These are phyloP conservation scores for Trypanosoma brucei DNA, from an alignment of 208 protist species.

Conservation along the genomic window DNA sequence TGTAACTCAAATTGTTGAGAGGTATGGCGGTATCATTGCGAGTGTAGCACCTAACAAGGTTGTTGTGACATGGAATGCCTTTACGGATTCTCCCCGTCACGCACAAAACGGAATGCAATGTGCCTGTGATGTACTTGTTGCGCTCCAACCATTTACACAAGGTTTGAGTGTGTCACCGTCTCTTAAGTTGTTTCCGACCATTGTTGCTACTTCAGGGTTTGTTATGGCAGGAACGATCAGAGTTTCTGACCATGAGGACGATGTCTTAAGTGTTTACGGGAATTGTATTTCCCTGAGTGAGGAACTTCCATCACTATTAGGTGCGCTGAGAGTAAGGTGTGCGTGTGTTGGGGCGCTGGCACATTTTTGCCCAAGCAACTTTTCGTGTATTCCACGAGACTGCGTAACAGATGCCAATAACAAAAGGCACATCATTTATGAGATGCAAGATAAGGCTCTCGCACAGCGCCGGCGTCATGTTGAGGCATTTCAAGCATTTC, in stretches of 20 bases:
- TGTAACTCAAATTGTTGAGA: slow-evolving; percentile 23
- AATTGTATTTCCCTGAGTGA: slow-evolving; percentile 16
- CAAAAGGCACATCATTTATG: slow-evolving; percentile 16
- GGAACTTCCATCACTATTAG: slow-evolving; percentile 13
- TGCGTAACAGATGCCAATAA: slow-evolving; percentile 18
- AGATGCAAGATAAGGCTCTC: slow-evolving; percentile 6
- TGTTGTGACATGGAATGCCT: slow-evolving; percentile 40
- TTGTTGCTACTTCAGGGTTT: slow-evolving; percentile 19
- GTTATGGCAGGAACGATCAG: slow-evolving; percentile 17
- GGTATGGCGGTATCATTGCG: slow-evolving; percentile 25
- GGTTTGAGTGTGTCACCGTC: neutral
- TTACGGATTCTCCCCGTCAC: slow-evolving; percentile 15
- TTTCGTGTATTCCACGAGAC: slow-evolving; percentile 18
- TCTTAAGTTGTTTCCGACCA: slow-evolving; percentile 7
- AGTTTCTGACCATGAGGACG: neutral
- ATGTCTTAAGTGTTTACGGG: slow-evolving; percentile 13
- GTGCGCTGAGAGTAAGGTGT: slow-evolving; percentile 13
- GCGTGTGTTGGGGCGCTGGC: slow-evolving; percentile 18
- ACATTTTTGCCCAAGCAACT: slow-evolving; percentile 3
- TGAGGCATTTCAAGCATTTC: slow-evolving; percentile 19
- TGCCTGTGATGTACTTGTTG: slow-evolving; percentile 6
- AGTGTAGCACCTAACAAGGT: slow-evolving; percentile 34
- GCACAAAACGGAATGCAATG: slow-evolving; percentile 16
- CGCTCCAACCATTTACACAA: slow-evolving; percentile 9
- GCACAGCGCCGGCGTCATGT: slow-evolving; percentile 4